Conservation (phyloP, 306 rosid genomes). For the Cicer judaicum region DNA sequence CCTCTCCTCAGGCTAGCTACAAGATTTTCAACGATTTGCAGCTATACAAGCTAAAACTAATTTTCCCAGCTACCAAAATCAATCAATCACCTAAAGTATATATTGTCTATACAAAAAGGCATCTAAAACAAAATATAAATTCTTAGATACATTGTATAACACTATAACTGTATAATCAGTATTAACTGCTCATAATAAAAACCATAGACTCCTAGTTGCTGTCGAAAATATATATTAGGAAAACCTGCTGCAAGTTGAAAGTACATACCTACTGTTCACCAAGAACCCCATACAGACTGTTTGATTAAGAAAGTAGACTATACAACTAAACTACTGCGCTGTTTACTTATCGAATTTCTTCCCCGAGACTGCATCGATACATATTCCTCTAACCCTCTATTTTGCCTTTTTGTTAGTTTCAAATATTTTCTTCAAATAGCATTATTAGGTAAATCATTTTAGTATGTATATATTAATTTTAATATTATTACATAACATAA, state of each 20-base stretch:
- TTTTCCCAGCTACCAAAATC: background rate
- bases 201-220: background rate
- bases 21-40: too few relatives aligned
- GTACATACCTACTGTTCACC: background rate
- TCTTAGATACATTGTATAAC: conserved; percentile 2
- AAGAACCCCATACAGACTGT: conserved; percentile 19
- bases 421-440: conserved; percentile 2
- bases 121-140: background rate
- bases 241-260: background rate
- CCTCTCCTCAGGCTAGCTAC: background rate
- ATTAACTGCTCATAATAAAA: background rate
- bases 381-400: conserved; percentile 8
- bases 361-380: conserved; percentile 18
- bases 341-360: background rate
- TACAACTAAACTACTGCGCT: background rate
- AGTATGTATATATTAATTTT: conserved; percentile 2
- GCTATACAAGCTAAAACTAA: background rate
- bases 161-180: background rate
- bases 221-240: conserved; percentile 6
- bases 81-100: background rate
- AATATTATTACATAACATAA: background rate
- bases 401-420: background rate
- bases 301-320: background rate
- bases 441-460: background rate
- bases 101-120: background rate